Conservation (phyloP, 148 eudicot genomes). For the Vaccinium myrtillus region DNA sequence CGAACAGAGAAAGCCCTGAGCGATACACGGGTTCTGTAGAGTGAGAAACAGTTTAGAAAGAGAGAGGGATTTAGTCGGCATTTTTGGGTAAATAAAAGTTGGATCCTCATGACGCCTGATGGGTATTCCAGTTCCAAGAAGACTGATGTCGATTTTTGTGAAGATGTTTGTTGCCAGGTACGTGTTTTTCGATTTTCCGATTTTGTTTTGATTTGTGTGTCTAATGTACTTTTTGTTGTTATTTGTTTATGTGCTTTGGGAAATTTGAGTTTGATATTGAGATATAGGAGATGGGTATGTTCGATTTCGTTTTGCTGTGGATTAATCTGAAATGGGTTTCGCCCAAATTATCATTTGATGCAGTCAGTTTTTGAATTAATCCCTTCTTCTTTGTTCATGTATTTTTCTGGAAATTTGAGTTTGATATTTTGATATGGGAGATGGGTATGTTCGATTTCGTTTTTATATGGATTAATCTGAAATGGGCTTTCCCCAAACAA, state of each 20-base stretch:
- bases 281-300: neutral
- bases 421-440: neutral
- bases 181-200: neutral
- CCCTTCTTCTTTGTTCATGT: neutral
- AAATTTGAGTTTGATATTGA: conserved; percentile 4
- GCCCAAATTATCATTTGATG: neutral
- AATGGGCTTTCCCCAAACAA: conserved; percentile 4
- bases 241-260: neutral
- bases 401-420: neutral
- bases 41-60: neutral
- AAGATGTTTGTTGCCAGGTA: conserved; percentile 62
- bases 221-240: neutral
- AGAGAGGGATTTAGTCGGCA: conserved; percentile 9
- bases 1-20: neutral
- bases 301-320: neutral
- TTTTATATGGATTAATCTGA: neutral
- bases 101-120: conserved; percentile 38
- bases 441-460: neutral
- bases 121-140: conserved; percentile 56
- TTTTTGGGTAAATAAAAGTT: conserved; percentile 11
- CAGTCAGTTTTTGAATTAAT: neutral
- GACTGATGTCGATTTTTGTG: conserved; percentile 58
- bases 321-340: conserved; percentile 10
- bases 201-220: neutral
- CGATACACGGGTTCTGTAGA: neutral